Evolutionary conservation across 2,329 filamentous ascomycete genomes (phyloP), one percentile per base, ranked within the genome.

Genomic region (Nothophaeocryptopus gaeumannii): DNA sequence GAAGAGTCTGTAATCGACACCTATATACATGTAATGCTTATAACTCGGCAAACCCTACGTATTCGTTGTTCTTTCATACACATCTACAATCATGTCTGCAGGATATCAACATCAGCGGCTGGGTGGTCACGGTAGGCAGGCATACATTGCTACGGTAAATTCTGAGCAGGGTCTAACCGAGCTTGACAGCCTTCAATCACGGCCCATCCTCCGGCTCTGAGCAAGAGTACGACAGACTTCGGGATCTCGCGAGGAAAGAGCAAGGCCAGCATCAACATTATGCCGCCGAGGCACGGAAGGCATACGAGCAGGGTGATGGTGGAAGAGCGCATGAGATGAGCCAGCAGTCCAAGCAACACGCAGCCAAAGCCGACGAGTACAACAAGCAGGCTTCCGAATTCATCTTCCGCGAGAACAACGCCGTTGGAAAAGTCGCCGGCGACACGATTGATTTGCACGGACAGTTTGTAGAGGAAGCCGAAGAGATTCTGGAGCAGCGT

Each of bases 341-440:
- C 34, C 84, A 93, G 63, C 82, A 95, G 71, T 89, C 88, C 65
- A 96, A 97, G 72, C 72, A 75, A 38, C 91, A 97, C 70, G 90
- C 85, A 36, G 81, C 83, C 51, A 81, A 86, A 67, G 93, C 95
- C 82, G 89, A 95, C 59, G 78, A 85, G 53, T 95, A 90, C 74
- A 96, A 96, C 77, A 83, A 81, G 58, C 89, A 96, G 70, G 93
- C 93, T 1, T 89, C 88, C 52, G 88, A 96, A 51, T 95, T 82
- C 71, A 97, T 97, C 67, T 96, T 99, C 76, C 85, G 90, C 35
- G 89, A 92, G 73, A 96, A 96, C 76, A 97, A 97, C 68, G 84
- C 88, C 14, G 70, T 77, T 2, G 88, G 83, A 13, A 83, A 86
- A 54, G 86, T 95, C 8, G 79, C 82, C 12, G 76, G 77, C 35